Evolutionary conservation across 345 rosid genomes (phyloP).

Genomic region (Rhodamnia argentea): DNA sequence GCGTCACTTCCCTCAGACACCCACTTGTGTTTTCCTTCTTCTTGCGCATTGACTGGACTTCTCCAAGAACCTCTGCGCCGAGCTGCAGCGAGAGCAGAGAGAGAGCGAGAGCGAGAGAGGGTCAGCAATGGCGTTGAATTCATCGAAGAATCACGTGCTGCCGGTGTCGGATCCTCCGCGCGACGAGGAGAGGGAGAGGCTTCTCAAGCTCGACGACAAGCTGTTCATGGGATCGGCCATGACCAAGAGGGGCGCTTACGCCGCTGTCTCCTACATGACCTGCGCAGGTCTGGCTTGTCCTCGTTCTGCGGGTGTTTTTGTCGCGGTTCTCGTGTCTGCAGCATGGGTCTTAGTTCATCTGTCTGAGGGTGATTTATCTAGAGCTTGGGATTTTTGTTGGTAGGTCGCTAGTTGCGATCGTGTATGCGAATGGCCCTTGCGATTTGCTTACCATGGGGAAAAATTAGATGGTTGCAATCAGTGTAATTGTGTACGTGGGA

Average conservation of each 20-base stretch:
- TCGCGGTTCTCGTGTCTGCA: not conserved
- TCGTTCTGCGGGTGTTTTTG: not conserved
- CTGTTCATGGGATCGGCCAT: slow-evolving; percentile 85
- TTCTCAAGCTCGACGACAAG: slow-evolving; percentile 51
- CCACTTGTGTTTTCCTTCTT: not conserved
- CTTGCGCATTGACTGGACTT: not conserved
- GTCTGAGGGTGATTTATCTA: not conserved
- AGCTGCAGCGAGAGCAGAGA: not conserved
- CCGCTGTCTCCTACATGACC: slow-evolving; percentile 88
- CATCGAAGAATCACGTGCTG: slow-evolving; percentile 38
- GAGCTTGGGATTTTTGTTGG: not conserved
- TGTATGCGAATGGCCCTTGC: not conserved
- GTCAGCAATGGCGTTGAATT: slow-evolving; percentile 26
- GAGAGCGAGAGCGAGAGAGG: not conserved
- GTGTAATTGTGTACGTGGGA: not conserved
- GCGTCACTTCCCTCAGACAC: not conserved
- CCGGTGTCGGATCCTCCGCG: slow-evolving; percentile 56
- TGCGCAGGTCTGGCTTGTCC: slow-evolving; percentile 53
- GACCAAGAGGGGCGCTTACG: slow-evolving; percentile 84
- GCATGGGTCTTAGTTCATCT: not conserved
- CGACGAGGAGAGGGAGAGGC: slow-evolving; percentile 43
- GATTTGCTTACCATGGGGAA: not conserved
- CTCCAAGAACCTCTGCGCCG: not conserved
- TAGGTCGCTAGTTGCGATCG: not conserved
- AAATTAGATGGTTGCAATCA: not conserved